Base-by-base conservation (phyloP, 768 basidiomycete species). In the Rhizopogon salebrosus region DNA sequence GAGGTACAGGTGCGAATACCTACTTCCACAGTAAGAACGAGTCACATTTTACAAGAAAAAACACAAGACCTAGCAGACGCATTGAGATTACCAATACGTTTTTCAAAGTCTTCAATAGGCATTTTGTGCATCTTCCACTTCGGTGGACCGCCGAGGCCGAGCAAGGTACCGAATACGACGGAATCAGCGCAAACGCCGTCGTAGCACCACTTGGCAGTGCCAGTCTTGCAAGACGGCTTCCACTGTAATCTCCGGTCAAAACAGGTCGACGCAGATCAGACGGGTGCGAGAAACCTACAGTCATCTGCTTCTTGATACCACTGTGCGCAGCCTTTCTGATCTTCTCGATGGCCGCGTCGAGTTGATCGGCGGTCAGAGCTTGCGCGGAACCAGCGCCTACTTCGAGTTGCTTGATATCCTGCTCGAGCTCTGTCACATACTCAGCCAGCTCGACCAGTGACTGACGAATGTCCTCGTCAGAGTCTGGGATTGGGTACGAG, bases 241-340 rank as follows among this genome's bases (percentile, higher is more conserved):
- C 79, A 80, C 80, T 79, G 53, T 4, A n/a, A 41, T 37, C 24
- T 53, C 53, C n/a, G 41, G 23, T 55, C 27, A 43, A 9, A 13
- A n/a, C 29, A 29, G 3, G 22, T 41, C 6, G 24, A n/a, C 18
- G 50, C 24, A 54, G 31, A 51, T n/a, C 18, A 24, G 3, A 14
- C 31, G 23, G 13, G 14, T 13, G n/a, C 3, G 5, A 39, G 52
- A 52, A 43, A 67, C 66, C 42, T 49, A 74, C 72, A 11, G 55
- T 61, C 77, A 81, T 77, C 64, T 80, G 76, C 54, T 80, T 78
- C 57, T 57, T 72, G 49, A 82, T 82, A 0, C 78, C 78, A 58
- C 75, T 78, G 22, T 70, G 66, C 22, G 70, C 73, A 41, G 75
- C 75, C 53, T 68, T 71, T 23, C 71, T 59, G 16, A 82, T 63